Evolutionary conservation across 192 early-diverging fungal species (phyloP), one percentile per base, ranked within the genome.

Genomic region (Gryganskiella cystojenkinii): DNA sequence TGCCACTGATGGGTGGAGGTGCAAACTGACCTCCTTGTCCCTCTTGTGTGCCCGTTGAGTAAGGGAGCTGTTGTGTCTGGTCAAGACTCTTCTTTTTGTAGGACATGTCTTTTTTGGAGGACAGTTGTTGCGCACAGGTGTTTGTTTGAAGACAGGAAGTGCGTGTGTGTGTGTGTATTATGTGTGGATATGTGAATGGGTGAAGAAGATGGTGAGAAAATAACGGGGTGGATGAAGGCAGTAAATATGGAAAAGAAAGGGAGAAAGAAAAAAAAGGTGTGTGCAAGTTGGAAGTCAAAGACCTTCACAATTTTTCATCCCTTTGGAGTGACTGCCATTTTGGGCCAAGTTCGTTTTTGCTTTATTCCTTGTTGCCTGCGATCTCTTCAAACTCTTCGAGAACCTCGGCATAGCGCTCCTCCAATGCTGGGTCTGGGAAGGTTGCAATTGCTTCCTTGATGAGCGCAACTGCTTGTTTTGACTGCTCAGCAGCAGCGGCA

Each of bases 321-420:
- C 3, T 5, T 53, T 53, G 28, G 25, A 15, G 58, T 19, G 15
- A 30, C 3, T 42, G 35, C 20, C 37, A 35, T 35, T 9, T 65
- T 2, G 37, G 7, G 0, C 8, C 24, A 42, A 8, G 3, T 4
- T 19, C 2, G 2, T 33, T 33, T 68, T 58, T 40, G 58, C 42
- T 53, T 43, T 30, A 7, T 3, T 45, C 9, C 10, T 61, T 42
- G 40, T 52, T 57, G 27, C 65, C 61, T 27, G 74, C 56, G 53
- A 78, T 78, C 61, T 64, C 74, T 35, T 68, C 61, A 69, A 78
- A 78, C 56, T 78, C 74, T 10, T 62, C 35, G 15, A 78, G 60
- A 3, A 78, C 66, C 24, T 78, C 74, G 10, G 66, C 59, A 46
- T 78, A 78, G 9, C 67, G 65, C 56, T 78, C 74, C 54, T 78